Evolutionary conservation across 805 yeast genomes (phyloP), one percentile per base, ranked within the genome.

Genomic region (Metschnikowia kunwiensis): DNA sequence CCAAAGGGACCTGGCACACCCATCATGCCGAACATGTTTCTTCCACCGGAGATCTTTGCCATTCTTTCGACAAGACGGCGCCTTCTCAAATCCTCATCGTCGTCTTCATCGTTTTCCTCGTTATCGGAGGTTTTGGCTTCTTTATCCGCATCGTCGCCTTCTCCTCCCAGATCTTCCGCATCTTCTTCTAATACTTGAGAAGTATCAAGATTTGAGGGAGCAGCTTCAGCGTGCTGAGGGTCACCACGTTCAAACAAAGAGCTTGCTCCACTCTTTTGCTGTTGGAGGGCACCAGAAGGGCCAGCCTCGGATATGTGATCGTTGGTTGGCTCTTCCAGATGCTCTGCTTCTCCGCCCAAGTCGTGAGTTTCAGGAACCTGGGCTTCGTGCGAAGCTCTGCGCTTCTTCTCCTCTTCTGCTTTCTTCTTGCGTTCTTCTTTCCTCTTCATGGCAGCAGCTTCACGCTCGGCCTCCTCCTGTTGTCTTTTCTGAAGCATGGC

Each of bases 41-140:
- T 74, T 4, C 88, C 88, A 14, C 96, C 95, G 0, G 97, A 84
- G 13, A 91, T 74, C 51, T 82, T 86, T n/a, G 98, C 97, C 96
- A 91, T 91, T 43, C 97, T 76, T 46, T 85, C 96, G 14, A 94
- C 80, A 35, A 91, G 68, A 5, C 82, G 86, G 31, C 82, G 74
- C 50, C 93, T 75, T 38, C 82, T 76, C 5, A 80, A 69, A 44
- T 84, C 93, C 54, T 85, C 94, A 27, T 78, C 84, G 34, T 84
- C 91, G 35, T 78, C 82, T 1, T 76, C 85, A 4, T 31, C 44
- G 4, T 24, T 40, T 3, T 70, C 78, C 1, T 68, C 78, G 0
- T 66, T 27, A 4, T 69, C 78, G 1, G 7, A 7, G 7, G 7
- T 77, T 0, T 66, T 78, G 0, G 68, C 79, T 0, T 63, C 77